Conservation (phyloP, 768 basidiomycete genomes). For the Phaeotremella fagi region DNA sequence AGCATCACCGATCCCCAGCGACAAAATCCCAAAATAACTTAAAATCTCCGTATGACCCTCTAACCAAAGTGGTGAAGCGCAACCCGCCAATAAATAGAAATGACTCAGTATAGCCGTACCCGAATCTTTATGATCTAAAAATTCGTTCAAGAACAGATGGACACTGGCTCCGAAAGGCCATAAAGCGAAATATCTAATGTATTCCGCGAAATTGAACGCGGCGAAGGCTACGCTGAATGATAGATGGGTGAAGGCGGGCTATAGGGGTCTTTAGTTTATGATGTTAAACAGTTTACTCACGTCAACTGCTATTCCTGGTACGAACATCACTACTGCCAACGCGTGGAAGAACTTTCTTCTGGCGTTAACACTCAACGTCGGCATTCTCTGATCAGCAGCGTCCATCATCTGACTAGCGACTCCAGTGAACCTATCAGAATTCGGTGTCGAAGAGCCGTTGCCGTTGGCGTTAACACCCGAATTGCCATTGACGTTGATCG, state of each 20-base stretch:
- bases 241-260: conserved; percentile 96
- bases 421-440: too few species aligned
- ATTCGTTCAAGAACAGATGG: conserved; percentile 96
- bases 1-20: conserved; percentile 88
- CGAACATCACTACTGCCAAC: conserved; percentile 90
- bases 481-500: conserved; percentile 41
- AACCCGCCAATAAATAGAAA: conserved; percentile 93
- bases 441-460: conserved; percentile 1
- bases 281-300: conserved; percentile 54
- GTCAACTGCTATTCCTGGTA: conserved; percentile 87
- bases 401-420: conserved; percentile 53
- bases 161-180: conserved; percentile 91
- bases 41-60: conserved; percentile 70
- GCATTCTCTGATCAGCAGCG: conserved; percentile 83
- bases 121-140: conserved; percentile 87
- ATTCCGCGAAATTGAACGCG: conserved; percentile 91
- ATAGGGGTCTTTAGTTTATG: conserved; percentile 9
- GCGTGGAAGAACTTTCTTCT: conserved; percentile 96
- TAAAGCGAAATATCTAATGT: conserved; percentile 95
- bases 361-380: conserved; percentile 82
- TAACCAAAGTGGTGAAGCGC: conserved; percentile 89
- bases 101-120: conserved; percentile 96
- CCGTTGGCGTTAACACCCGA: conserved; percentile 1
- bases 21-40: conserved; percentile 78
- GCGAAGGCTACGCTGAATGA: conserved; percentile 94